A percentile compares a stretch with the other conserved stretches of the same genome.
phyloP scores from a whole-genome alignment of 164 flowering plant genomes.

The Vitis cinerea region DNA sequence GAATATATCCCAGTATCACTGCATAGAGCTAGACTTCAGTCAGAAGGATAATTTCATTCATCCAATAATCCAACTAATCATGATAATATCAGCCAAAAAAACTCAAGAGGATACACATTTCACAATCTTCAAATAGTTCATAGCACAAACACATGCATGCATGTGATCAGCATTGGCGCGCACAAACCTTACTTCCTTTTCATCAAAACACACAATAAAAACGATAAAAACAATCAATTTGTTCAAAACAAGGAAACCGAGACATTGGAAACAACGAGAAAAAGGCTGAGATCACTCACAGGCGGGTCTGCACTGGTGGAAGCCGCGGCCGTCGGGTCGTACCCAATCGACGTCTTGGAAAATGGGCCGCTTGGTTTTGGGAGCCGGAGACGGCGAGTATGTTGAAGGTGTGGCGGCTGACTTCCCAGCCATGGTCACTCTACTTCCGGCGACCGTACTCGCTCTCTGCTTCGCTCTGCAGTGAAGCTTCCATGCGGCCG shows the following conservation, averaged over 20 bases:
- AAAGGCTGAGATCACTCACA: constrained; percentile 35
- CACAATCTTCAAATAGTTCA: no score
- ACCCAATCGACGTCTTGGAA: constrained; percentile 62
- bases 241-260: not conserved
- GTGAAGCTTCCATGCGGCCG: no score
- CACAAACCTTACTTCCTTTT: no score
- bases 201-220: not conserved
- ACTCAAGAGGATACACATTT: no score
- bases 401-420: constrained; percentile 45
- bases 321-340: constrained; percentile 83
- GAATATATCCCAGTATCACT: no score
- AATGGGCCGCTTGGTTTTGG: constrained; percentile 31
- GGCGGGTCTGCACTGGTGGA: constrained; percentile 92
- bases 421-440: constrained; percentile 50
- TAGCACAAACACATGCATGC: no score
- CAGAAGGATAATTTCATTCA: no score
- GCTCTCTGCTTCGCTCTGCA: no score
- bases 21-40: no score
- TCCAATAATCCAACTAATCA: no score
- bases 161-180: no score
- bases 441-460: not conserved
- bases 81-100: no score
- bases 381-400: constrained; percentile 58
- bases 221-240: not conserved
- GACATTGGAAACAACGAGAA: not conserved